These are phyloP conservation scores for Ammopiptanthus mongolicus DNA, from an alignment of 306 rosid species.

Conservation along the genomic window DNA sequence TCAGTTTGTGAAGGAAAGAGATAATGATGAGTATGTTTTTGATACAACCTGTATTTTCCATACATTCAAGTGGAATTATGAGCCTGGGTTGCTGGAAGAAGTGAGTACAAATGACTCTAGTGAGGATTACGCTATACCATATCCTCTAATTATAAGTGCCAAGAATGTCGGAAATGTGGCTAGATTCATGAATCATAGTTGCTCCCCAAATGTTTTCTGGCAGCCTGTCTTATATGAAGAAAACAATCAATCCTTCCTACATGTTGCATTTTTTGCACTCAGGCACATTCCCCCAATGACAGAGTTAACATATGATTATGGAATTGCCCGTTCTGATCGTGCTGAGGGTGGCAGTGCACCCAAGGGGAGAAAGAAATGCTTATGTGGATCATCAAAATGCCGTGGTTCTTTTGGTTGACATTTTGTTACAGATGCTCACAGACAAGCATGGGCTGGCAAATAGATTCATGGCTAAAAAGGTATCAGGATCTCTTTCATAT, in stretches of 20 bases:
- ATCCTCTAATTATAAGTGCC: conserved; percentile 52
- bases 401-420: conserved; percentile 45
- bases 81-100: conserved; percentile 47
- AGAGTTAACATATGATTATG: conserved; percentile 71
- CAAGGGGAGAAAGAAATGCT: conserved; percentile 50
- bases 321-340: conserved; percentile 26
- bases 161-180: conserved; percentile 63
- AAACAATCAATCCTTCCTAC: conserved; percentile 49
- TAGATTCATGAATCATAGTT: conserved; percentile 69
- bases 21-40: conserved; percentile 46
- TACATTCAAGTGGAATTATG: conserved; percentile 58
- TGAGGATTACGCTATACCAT: conserved; percentile 44
- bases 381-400: conserved; percentile 52
- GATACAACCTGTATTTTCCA: conserved; percentile 47
- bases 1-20: conserved; percentile 33
- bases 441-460: conserved; percentile 23
- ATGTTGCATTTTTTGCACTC: conserved; percentile 55
- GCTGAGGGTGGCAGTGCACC: conserved; percentile 29
- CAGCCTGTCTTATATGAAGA: conserved; percentile 60
- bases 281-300: conserved; percentile 66
- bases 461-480: conserved; percentile 19
- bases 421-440: background rate
- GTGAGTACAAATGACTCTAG: conserved; percentile 25
- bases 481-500: conserved; percentile 13
- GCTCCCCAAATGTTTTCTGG: conserved; percentile 72